Percentiles rank a stretch among this genome's conserved stretches.
These are phyloP conservation scores for Rhytidiadelphus loreus DNA, from an alignment of 225 moss, liverwort and hornwort species.

Conservation along the genomic window DNA sequence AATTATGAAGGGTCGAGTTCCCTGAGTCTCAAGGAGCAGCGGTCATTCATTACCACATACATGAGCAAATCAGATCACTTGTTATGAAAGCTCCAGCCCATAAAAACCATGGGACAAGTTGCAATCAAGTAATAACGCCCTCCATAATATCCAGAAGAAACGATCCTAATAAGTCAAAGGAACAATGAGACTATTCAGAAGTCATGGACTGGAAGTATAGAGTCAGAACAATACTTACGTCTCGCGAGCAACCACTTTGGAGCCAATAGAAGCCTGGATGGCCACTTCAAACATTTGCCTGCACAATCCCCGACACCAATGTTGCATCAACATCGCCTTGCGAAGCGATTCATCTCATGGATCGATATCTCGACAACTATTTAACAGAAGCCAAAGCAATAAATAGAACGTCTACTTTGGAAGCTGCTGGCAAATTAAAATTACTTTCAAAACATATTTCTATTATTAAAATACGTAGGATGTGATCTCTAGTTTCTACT, in stretches of 20 bases:
- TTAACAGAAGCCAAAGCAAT: not conserved
- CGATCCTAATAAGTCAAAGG: not conserved
- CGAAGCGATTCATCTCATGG: not conserved
- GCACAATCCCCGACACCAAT: not conserved
- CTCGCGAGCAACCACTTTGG: slow-evolving; percentile 90
- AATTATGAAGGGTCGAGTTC: not conserved
- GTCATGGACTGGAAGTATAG: not conserved
- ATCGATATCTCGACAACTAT: not conserved
- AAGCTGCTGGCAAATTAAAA: not conserved
- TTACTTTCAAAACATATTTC: not conserved
- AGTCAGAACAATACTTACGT: slow-evolving; percentile 33
- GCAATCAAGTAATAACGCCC: not conserved
- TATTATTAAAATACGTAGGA: no score
- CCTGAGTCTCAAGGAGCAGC: not conserved
- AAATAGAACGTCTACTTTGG: not conserved
- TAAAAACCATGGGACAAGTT: not conserved
- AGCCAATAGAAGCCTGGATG: slow-evolving; percentile 82
- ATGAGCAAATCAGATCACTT: not conserved
- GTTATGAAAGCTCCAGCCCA: not conserved
- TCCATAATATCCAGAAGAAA: not conserved
- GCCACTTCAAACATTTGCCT: slow-evolving; percentile 97
- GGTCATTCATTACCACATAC: not conserved
- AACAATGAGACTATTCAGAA: not conserved
- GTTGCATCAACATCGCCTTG: not conserved
- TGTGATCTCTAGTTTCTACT: not conserved